Conservation (phyloP, 768 basidiomycete species). For the Mycena latifolia region DNA sequence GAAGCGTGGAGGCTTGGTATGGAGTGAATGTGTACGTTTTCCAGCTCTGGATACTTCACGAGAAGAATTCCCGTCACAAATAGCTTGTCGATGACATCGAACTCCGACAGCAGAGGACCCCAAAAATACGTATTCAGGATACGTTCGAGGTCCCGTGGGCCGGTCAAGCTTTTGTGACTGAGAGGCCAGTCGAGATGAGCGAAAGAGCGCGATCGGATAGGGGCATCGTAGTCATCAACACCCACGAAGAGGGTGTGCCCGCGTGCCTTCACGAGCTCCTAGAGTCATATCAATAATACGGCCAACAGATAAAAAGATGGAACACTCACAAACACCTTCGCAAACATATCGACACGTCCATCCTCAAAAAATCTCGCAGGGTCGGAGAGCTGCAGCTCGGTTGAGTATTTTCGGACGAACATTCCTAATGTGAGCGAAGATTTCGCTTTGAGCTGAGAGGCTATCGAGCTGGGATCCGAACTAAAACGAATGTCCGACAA, state of each 20-base stretch:
- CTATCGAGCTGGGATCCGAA: neutral
- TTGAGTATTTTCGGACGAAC: slow-evolving; percentile 19
- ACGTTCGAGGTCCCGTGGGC: neutral
- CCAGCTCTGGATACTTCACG: no score
- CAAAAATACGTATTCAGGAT: neutral
- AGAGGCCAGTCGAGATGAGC: neutral
- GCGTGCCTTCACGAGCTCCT: slow-evolving; percentile 7
- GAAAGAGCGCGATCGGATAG: neutral
- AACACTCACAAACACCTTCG: neutral
- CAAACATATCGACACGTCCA: neutral
- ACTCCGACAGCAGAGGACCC: neutral
- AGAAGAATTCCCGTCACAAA: slow-evolving; percentile 6
- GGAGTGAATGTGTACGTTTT: neutral
- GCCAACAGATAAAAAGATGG: no score
- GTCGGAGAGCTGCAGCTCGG: slow-evolving; percentile 15
- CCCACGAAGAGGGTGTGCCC: slow-evolving; percentile 9
- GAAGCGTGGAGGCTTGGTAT: neutral
- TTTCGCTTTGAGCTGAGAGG: no score
- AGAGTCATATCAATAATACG: neutral
- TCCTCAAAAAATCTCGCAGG: neutral
- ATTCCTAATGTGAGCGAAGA: neutral
- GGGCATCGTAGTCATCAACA: slow-evolving; percentile 15
- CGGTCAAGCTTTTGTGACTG: neutral
- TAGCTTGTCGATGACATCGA: slow-evolving; percentile 10
- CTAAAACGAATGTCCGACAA: neutral